A percentile compares a stretch with the other conserved stretches of the same genome.
Evolutionary conservation across 306 rosid genomes (phyloP).

Genomic region (Sophora flavescens): DNA sequence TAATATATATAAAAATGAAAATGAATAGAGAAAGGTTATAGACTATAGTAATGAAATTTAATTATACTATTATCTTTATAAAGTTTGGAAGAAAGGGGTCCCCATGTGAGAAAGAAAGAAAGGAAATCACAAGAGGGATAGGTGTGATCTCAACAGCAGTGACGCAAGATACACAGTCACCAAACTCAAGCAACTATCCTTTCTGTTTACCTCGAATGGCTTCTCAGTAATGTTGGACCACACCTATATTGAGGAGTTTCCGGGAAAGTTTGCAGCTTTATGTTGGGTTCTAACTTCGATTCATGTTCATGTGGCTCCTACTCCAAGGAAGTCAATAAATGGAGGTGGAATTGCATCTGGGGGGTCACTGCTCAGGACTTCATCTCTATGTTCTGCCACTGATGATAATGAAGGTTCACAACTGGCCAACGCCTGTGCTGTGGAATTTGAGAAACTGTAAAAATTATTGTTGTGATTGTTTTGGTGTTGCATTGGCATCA

Average conservation of each 20-base stretch:
- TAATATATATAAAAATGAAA: neutral
- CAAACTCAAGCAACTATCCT: conserved; percentile 61
- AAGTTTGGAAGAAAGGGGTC: conserved; percentile 45
- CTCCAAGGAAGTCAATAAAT: conserved; percentile 97
- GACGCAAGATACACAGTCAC: conserved; percentile 63
- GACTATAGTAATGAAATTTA: conserved; percentile 9
- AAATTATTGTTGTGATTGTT: conserved; percentile 41
- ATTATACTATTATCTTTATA: conserved; percentile 29
- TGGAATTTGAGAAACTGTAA: conserved; percentile 52
- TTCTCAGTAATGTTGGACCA: conserved; percentile 71
- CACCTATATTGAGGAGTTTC: conserved; percentile 60
- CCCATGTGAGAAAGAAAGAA: conserved; percentile 55
- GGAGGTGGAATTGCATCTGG: conserved; percentile 60
- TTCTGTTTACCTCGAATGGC: conserved; percentile 69
- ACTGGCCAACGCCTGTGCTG: conserved; percentile 48
- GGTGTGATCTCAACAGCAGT: conserved; percentile 56
- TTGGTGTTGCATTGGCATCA: conserved; percentile 56
- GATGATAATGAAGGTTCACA: conserved; percentile 59
- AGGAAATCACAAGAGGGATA: conserved; percentile 52
- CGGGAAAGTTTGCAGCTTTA: conserved; percentile 56
- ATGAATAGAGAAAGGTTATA: neutral
- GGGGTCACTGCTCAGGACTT: conserved; percentile 36
- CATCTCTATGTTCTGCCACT: conserved; percentile 50
- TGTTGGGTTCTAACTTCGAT: conserved; percentile 46
- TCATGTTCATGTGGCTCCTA: conserved; percentile 91